Base-by-base conservation (phyloP, 176 grass and related monocot species). In the Urochloa ruziziensis region DNA sequence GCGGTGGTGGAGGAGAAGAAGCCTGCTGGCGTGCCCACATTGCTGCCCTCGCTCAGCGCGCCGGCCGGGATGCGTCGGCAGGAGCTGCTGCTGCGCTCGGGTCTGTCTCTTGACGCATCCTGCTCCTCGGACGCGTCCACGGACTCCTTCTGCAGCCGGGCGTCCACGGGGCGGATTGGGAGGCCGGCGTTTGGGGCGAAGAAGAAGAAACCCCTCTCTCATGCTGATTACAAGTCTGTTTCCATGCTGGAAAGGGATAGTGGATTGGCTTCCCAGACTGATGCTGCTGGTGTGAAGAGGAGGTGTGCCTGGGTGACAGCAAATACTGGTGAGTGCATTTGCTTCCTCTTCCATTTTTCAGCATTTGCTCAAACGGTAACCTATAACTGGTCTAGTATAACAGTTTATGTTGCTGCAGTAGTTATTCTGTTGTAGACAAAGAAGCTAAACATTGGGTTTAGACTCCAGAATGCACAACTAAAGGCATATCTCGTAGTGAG, bases 141-240 rank as follows among this genome's bases (percentile, higher is more conserved):
- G 0, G 96, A 98, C 63, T 98, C 96, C 1, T 98, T 98, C 87
- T 98, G 93, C 83, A 98, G 96, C 82, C 87, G 96, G 3, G 96
- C 96, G n/a, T 98, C 96, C 40, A 98, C 96, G 0, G 96, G 96
- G 23, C 80, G 93, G 67, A 98, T 98, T 18, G 87, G 96, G 46
- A 92, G 90, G 25, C 89, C 91, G 0, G 70, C 60, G 6, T 87
- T 91, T 19, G 73, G 75, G 61, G 63, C 84, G 30, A 87, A 83
- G 66, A 80, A 78, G 87, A 88, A 89, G 79, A 94, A 91, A 59
- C 74, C 74, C 3, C 61, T 84, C 11, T 70, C 67, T 59, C 82
- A 88, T 37, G 29, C 82, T 43, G 85, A 85, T 65, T 85, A 90
- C 21, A 91, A 86, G 80, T 36, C 72, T 37, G 78, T 73, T 63